Percentiles rank a stretch among this genome's conserved stretches.
Evolutionary conservation across 345 rosid genomes (phyloP).

Genomic region (Raphanus raphanistrum): DNA sequence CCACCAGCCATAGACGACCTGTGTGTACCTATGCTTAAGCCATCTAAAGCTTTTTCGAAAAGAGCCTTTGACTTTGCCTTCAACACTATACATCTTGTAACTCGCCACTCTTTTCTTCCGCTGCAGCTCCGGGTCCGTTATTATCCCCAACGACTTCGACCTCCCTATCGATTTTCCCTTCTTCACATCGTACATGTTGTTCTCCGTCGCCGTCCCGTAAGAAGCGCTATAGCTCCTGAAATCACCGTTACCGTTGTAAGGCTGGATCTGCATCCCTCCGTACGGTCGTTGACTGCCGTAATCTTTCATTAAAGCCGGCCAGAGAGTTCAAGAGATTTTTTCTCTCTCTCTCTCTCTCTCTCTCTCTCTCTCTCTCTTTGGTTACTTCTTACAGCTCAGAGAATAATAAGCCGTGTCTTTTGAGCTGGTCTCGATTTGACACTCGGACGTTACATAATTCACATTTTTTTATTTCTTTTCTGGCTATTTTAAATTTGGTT

Average conservation of each 20-base stretch:
- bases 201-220: conserved; percentile 47
- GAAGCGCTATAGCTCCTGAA: conserved; percentile 66
- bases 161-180: conserved; percentile 59
- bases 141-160: conserved; percentile 56
- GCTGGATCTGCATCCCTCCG: conserved; percentile 59
- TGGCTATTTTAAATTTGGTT: not conserved
- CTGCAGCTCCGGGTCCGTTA: conserved; percentile 74
- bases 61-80: conserved; percentile 85
- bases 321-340: conserved; percentile 2
- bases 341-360: too few relatives aligned
- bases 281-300: conserved; percentile 58
- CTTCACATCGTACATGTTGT: conserved; percentile 42
- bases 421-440: conserved; percentile 36
- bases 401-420: conserved; percentile 25
- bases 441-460: conserved; percentile 1
- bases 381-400: conserved; percentile 29
- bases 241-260: conserved; percentile 40
- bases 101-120: conserved; percentile 96
- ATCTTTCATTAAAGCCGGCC: conserved; percentile 57
- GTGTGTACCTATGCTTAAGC: conserved; percentile 78
- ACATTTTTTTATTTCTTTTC: not conserved
- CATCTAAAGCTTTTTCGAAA: conserved; percentile 83
- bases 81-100: conserved; percentile 82
- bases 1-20: conserved; percentile 82
- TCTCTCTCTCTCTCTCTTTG: not conserved